A percentile compares a stretch with the other conserved stretches of the same genome.
Conservation (phyloP, 768 basidiomycete genomes). For the Neoboletus magnificus region DNA sequence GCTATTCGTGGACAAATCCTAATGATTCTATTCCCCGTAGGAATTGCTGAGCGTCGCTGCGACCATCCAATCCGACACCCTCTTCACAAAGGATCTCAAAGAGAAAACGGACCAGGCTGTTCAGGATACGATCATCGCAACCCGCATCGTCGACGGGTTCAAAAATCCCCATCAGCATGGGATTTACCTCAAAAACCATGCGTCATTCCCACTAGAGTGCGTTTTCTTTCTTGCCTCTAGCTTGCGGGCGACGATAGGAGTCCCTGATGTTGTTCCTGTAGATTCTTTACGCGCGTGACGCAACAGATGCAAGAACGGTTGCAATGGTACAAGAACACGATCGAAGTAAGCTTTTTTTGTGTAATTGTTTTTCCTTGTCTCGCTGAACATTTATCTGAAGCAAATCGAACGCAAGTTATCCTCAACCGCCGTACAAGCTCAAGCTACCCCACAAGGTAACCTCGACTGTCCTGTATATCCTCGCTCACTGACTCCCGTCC, state of each 20-base stretch:
- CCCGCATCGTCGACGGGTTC: constrained; percentile 75
- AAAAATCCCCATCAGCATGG: constrained; percentile 70
- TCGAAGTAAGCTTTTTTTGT: constrained; percentile 51
- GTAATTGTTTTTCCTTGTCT: not conserved
- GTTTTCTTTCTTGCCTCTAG: constrained; percentile 23
- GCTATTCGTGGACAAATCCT: not conserved
- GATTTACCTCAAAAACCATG: constrained; percentile 70
- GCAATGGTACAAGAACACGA: constrained; percentile 75
- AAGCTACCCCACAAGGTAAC: constrained; percentile 73
- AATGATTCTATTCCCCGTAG: constrained; percentile 35
- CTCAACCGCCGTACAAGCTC: constrained; percentile 58
- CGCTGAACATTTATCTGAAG: constrained; percentile 7
- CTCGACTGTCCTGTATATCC: not conserved
- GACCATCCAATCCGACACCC: constrained; percentile 62
- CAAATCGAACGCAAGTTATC: constrained; percentile 79
- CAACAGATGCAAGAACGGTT: constrained; percentile 69
- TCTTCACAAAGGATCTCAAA: constrained; percentile 67
- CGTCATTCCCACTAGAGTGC: constrained; percentile 79
- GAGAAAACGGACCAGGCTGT: constrained; percentile 73
- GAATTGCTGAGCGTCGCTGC: constrained; percentile 62
- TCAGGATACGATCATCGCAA: constrained; percentile 76
- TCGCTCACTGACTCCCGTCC: not conserved
- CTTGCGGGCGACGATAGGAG: not conserved
- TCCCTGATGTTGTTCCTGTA: constrained; percentile 23
- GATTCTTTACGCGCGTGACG: constrained; percentile 71